phyloP scores from a whole-genome alignment of 192 early-diverging fungal species.

The Diversispora eburnea region DNA sequence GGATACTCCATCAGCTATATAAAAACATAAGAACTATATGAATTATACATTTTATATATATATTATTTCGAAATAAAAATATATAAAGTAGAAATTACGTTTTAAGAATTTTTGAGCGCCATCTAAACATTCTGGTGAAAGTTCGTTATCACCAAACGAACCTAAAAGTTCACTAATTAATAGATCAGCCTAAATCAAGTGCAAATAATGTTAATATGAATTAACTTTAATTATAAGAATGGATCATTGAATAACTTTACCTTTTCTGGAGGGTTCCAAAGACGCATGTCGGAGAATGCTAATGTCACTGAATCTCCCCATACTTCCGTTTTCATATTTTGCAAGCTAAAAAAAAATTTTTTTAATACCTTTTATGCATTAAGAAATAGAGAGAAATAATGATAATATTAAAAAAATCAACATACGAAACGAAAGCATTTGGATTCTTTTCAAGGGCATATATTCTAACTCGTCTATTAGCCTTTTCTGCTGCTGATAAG shows the following conservation, averaged over 20 bases:
- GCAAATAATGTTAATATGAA: neutral
- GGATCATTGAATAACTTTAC: conserved; percentile 29
- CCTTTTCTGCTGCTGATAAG: conserved; percentile 67
- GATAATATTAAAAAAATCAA: conserved; percentile 6
- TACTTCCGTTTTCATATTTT: conserved; percentile 61
- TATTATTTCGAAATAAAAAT: neutral
- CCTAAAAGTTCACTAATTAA: conserved; percentile 94
- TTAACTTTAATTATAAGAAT: conserved; percentile 1
- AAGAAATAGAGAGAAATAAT: neutral
- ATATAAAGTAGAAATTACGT: conserved; percentile 33
- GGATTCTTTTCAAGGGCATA: conserved; percentile 97
- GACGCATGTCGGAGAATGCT: conserved; percentile 88
- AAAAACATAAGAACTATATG: neutral
- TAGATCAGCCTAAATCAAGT: conserved; percentile 66
- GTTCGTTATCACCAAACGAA: conserved; percentile 98
- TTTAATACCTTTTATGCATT: conserved; percentile 1
- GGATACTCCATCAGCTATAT: conserved; percentile 71
- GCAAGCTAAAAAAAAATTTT: conserved; percentile 49
- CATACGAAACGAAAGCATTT: conserved; percentile 83
- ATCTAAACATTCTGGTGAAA: conserved; percentile 98
- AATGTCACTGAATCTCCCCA: conserved; percentile 85
- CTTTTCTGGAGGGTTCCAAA: conserved; percentile 67
- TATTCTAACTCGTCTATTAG: conserved; percentile 58
- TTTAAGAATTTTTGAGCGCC: conserved; percentile 80
- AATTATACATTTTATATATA: conserved; percentile 11